Conservation (phyloP, 1,139 yeast species). For the Lodderomyces margitis region DNA sequence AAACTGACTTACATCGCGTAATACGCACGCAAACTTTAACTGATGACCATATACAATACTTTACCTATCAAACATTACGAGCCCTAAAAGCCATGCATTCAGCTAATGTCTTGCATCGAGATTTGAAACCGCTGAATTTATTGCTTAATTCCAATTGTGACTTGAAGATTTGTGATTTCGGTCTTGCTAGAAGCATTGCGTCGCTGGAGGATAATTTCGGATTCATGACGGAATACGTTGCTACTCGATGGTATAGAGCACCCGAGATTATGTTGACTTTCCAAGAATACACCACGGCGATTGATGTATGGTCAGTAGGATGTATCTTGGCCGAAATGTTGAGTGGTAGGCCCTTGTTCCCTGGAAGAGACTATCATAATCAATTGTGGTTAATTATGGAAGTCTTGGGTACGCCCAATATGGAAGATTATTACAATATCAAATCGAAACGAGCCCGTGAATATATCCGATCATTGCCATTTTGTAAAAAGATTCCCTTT, state of each 20-base stretch:
- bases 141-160: conserved; percentile 36
- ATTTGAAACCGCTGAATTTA: conserved; percentile 39
- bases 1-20: conserved; percentile 61
- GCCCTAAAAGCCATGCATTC: conserved; percentile 64
- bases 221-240: conserved; percentile 69
- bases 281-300: conserved; percentile 67
- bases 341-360: conserved; percentile 66
- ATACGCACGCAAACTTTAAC: conserved; percentile 52
- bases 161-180: conserved; percentile 54
- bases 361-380: conserved; percentile 73
- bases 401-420: conserved; percentile 62
- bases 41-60: conserved; percentile 69
- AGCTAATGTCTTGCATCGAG: conserved; percentile 47
- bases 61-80: conserved; percentile 61
- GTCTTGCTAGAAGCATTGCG: conserved; percentile 44
- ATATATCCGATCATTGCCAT: conserved; percentile 60
- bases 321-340: conserved; percentile 71
- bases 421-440: conserved; percentile 54
- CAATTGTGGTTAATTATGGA: conserved; percentile 63
- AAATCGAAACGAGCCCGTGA: conserved; percentile 62
- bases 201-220: conserved; percentile 36
- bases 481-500: conserved; percentile 47
- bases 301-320: conserved; percentile 80
- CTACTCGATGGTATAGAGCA: conserved; percentile 79
- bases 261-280: conserved; percentile 75